These are phyloP conservation scores for Pistacia integerrima DNA, from an alignment of 345 rosid genomes.

Conservation along the genomic window DNA sequence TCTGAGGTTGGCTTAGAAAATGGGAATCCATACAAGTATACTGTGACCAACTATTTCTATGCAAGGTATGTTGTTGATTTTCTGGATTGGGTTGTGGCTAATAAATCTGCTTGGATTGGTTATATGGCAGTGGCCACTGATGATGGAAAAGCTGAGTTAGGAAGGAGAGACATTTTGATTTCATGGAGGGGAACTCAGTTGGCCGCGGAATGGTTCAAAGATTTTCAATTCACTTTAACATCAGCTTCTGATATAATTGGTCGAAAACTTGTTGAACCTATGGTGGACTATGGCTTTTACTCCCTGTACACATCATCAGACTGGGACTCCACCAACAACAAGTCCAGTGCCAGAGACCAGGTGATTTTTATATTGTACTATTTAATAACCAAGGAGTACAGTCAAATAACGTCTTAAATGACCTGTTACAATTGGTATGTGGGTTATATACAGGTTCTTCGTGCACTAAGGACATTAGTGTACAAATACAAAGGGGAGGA, in stretches of 20 bases:
- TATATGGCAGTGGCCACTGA: slow-evolving; percentile 35
- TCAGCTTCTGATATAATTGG: slow-evolving; percentile 24
- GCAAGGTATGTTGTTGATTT: neutral
- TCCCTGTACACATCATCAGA: neutral
- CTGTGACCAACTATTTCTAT: slow-evolving; percentile 29
- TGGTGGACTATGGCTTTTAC: slow-evolving; percentile 17
- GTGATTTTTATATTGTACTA: too few species aligned
- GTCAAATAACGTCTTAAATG: too few species aligned
- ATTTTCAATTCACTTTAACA: neutral
- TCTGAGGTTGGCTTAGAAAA: slow-evolving; percentile 14
- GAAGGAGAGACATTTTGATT: slow-evolving; percentile 36
- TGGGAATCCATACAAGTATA: slow-evolving; percentile 33
- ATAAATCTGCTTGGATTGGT: slow-evolving; percentile 21
- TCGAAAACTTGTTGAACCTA: neutral
- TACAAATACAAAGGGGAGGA: slow-evolving; percentile 48
- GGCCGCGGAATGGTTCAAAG: neutral
- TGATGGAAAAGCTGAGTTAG: neutral
- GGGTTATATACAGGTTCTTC: slow-evolving; percentile 27
- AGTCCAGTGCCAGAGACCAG: slow-evolving; percentile 25
- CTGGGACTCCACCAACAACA: slow-evolving; percentile 1
- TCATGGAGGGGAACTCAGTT: slow-evolving; percentile 33
- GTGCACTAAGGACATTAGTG: slow-evolving; percentile 42
- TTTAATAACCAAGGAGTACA: too few species aligned
- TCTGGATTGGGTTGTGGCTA: neutral
- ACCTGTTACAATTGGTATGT: neutral